Base-by-base conservation (phyloP, 306 rosid species). In the Echinosophora koreensis region DNA sequence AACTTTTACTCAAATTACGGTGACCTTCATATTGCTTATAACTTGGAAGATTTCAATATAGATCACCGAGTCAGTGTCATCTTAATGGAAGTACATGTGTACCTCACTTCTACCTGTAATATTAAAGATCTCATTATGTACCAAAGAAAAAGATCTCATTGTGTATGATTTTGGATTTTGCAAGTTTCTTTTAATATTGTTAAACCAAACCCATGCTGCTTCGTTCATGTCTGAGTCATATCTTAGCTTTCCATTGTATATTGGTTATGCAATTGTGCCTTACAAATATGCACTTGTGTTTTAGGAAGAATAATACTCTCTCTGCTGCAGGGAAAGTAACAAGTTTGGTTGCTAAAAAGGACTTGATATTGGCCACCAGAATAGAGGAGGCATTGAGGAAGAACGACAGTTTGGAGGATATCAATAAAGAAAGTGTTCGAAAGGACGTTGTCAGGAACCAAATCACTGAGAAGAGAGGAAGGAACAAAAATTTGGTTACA, bases 371-470 rank as follows among this genome's bases (percentile, higher is more conserved):
- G 87, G 96, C 97, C 13, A 77, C 81, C 42, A 84, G 86, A 71
- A 90, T 95, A n/a, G 99, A 92, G 82, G 97, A 90, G 83, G 97
- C 99, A n/a, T 74, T 95, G 51, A 86, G 80, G 84, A 92, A 89
- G 83, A 95, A 95, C 17, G 99, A 95, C 83, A 90, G 97, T 81
- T 87, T 95, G 85, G 99, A 95, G 51, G 88, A 90, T 54, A 89
- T 95, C 42, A 89, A 90, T 32, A 81, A 80, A 72, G 93, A 91
- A 50, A 86, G 85, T 57, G 88, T 90, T 61, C 78, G 84, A 37
- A 92, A 90, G 81, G 97, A 92, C 66, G 49, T 58, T 66, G 90
- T 89, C 14, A 86, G 97, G 77, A 73, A 86, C 39, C 88, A 76
- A 67, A 88, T 88, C 82, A 82, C 88, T 10, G 90, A 71, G 86